Base-by-base conservation (phyloP, 2,329 filamentous ascomycete genomes). In the Hypocreales sp. region DNA sequence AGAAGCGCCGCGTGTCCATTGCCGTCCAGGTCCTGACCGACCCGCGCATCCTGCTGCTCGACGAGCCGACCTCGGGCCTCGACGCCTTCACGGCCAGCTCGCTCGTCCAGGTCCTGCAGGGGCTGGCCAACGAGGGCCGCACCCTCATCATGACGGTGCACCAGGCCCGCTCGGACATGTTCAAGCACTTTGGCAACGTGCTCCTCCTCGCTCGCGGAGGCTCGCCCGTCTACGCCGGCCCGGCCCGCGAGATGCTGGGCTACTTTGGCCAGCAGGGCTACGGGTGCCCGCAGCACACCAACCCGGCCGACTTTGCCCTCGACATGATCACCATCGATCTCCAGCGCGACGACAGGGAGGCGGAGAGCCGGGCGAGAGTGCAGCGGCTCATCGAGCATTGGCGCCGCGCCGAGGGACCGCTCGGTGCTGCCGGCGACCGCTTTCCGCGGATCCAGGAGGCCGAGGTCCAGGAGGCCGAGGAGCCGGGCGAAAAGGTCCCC, bases 91-190 rank as follows among this genome's bases (percentile, higher is more conserved):
- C 79, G 0, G 79, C 79, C 2, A 71, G 65, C 28, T 83, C 78
- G 1, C 82, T 84, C 35, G 71, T 82, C 50, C 75, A 81, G 33
- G 76, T 84, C 3, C 60, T 84, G 1, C 63, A 68, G 15, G 72
- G 72, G 2, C 57, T 86, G 3, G 77, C 79, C 0, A 66, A 70
- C 14, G 79, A 84, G 50, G 79, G 79, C 1, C 67, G 78, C 5
- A 84, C 79, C 0, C 48, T 84, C 2, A 69, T 84, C 23, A 57
- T 82, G n/a, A 83, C 78, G 0, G 81, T 84, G 20, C 79, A 84
- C 31, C 79, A 84, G 45, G 73, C 78, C 1, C 68, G 79, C 3
- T 81, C 76, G 0, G 75, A 83, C 35, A 50, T 83, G 0, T 84
- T 83, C 41, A 56, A 58, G 13, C 67, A 73, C 33, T 84, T 84